A percentile compares a stretch with the other conserved stretches of the same genome.
phyloP scores from a whole-genome alignment of 495 filamentous ascomycete species.

The Paragyromitra xinjiangensis region DNA sequence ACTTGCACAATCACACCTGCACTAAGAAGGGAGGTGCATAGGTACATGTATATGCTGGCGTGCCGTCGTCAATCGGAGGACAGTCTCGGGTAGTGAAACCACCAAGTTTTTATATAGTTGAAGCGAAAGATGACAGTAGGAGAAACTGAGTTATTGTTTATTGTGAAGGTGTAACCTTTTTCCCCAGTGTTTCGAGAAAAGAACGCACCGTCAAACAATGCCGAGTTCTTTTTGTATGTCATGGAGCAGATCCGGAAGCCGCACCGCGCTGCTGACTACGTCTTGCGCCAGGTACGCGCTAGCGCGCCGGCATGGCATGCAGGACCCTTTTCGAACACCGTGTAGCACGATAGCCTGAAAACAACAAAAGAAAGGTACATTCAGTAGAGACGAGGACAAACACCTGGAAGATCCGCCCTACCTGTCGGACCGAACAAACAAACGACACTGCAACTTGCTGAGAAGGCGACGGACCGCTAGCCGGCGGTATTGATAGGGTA shows the following conservation, averaged over 20 bases:
- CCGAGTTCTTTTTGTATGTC: neutral
- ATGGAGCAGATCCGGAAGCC: constrained; percentile 13
- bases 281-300: constrained; percentile 15
- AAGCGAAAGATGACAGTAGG: neutral
- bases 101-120: neutral
- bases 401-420: constrained; percentile 11
- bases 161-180: neutral
- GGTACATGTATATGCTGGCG: neutral
- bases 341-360: constrained; percentile 10
- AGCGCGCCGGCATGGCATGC: constrained; percentile 22
- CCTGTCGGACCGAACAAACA: constrained; percentile 21
- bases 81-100: constrained; percentile 14
- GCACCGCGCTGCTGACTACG: constrained; percentile 7
- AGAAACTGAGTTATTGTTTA: neutral
- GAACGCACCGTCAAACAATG: neutral
- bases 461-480: neutral
- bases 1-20: constrained; percentile 20
- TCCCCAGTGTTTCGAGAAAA: neutral
- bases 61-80: neutral
- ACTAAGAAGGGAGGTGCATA: constrained; percentile 18
- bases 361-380: neutral
- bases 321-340: constrained; percentile 21
- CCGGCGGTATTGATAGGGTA: constrained; percentile 21
- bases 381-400: constrained; percentile 15
- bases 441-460: neutral